A percentile compares a stretch with the other conserved stretches of the same genome.
Conservation (phyloP, 1,284 basidiomycete species). For the Trametes polyzona region DNA sequence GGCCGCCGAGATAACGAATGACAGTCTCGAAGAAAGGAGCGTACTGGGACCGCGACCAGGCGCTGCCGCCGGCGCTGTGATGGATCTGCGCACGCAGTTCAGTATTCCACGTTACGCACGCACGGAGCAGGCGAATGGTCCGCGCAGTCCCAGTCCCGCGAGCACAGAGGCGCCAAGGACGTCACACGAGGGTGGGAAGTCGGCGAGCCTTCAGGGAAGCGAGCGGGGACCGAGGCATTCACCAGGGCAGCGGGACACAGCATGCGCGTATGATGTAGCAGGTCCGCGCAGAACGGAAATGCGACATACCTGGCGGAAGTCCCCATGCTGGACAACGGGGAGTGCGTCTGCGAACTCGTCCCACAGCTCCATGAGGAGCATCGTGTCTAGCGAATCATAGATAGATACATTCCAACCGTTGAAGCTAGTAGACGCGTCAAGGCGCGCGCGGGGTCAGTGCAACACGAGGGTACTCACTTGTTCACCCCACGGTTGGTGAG, state of each 20-base stretch:
- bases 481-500: conserved; percentile 49
- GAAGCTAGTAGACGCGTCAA: conserved; percentile 48
- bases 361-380: conserved; percentile 85
- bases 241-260: background rate
- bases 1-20: conserved; percentile 75
- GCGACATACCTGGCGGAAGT: conserved; percentile 52
- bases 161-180: background rate
- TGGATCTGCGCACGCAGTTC: background rate
- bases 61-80: background rate
- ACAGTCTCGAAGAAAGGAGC: conserved; percentile 75
- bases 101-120: background rate
- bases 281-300: background rate
- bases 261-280: conserved; percentile 14
- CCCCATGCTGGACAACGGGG: conserved; percentile 65
- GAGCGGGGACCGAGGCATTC: conserved; percentile 3
- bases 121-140: background rate
- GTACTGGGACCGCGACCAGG: conserved; percentile 19
- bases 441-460: background rate
- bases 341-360: conserved; percentile 79
- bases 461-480: conserved; percentile 46
- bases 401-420: conserved; percentile 89
- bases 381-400: conserved; percentile 86
- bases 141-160: no score
- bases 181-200: conserved; percentile 3
- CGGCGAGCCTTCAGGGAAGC: background rate